Base-by-base conservation (phyloP, 1,284 basidiomycete genomes). In the Ceratobasidium sp. region DNA sequence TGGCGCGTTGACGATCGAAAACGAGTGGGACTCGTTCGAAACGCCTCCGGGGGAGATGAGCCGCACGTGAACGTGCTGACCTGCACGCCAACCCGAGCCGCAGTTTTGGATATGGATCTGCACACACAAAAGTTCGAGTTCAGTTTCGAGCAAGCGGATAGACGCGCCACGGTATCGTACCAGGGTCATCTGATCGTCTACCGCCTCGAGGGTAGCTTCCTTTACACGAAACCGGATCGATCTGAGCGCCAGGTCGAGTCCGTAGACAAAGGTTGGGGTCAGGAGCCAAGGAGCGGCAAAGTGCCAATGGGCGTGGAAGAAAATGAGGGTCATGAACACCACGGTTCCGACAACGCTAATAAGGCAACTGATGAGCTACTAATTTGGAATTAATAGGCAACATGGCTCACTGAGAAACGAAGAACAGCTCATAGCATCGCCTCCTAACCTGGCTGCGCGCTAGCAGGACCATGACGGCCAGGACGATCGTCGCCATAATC, bases 211-310 rank as follows among this genome's bases (percentile, higher is more conserved):
- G 0, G 88, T 87, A 0, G 94, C 95, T 71, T 95, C 93, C 83
- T 94, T 94, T 84, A 95, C 89, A 51, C 93, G 87, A 82, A 90
- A 91, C 40, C 92, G 88, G 81, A 93, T 83, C 81, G 94, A 86
- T 18, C 95, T 90, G 82, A 95, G 84, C 44, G 93, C 83, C 28
- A 95, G 84, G 84, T 96, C 95, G 33, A 92, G 87, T 0, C 89
- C 92, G 82, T 94, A 95, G 76, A 96, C 89, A 0, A 93, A 93
- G 23, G 95, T 84, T 0, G 94, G 92, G 0, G 93, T 91, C 85
- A 90, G 93, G 79, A 96, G 91, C 93, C 94, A 96, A 0, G 94
- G 94, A 0, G 87, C 77, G 12, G 93, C 91, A 81, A 93, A 95
- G 0, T 88, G 87, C 0, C 71, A 73, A 23, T 73, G 63, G 42